Base-by-base conservation (phyloP, 2,329 filamentous ascomycete genomes). In the Colletotrichum endophyticum region DNA sequence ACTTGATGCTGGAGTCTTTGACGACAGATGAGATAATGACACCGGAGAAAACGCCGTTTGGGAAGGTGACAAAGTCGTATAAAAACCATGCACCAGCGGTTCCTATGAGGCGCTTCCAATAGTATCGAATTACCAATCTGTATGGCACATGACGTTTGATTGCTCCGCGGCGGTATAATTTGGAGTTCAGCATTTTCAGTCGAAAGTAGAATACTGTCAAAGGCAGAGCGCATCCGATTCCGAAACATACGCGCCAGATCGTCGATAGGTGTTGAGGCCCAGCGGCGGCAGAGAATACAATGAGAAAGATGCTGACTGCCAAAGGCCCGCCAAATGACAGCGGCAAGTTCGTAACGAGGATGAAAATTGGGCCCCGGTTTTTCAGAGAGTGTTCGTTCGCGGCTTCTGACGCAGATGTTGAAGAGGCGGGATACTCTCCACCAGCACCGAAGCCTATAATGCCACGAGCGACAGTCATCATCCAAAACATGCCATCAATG, bases 41-140 rank as follows among this genome's bases (percentile, higher is more conserved):
- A 6, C 83, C 86, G 16, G 85, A 86, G 80, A 88, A 88, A 68
- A 88, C 85, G 13, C 86, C 86, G 76, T 88, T 88, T 7, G 87
- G 87, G 74, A 88, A 89, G 5, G 86, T 88, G 73, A 89, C 86
- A 39, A 84, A 87, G 78, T 87, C 86, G 81, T 89, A 89, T 15
- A 91, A 85, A 80, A 91, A 91, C 88, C 89, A 91, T 66, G 90
- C 89, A 12, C 88, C 86, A 71, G 86, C 89, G 12, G 89, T 90
- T 12, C 90, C 89, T 36, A 89, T 82, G 13, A 92, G 81, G 3
- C 86, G 83, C 79, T 86, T 88, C 89, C 90, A 91, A 82, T 92
- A 92, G 80, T 87, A 91, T 25, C 84, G 84, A 12, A 89, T 49
- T 8, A 90, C 85, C 0, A 92, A 84, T 2, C 80, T 78, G 77